phyloP scores from a whole-genome alignment of 306 rosid genomes.

The Lithocarpus polystachyus region DNA sequence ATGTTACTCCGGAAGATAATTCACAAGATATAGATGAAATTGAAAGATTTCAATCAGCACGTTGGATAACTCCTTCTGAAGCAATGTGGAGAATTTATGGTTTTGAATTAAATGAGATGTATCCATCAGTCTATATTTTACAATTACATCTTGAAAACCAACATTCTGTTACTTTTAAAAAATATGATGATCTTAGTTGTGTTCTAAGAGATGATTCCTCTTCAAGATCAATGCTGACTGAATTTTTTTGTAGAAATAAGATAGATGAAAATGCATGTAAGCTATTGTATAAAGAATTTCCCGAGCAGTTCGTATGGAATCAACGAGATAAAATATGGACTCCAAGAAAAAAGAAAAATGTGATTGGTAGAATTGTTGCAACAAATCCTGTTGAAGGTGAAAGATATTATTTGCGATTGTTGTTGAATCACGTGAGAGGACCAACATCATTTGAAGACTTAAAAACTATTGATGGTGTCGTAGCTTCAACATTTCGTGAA shows the following conservation, averaged over 20 bases:
- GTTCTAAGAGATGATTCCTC: background rate
- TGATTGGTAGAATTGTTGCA: background rate
- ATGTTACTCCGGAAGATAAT: background rate
- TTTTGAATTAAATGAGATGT: background rate
- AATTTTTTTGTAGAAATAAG: background rate
- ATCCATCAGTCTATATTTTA: background rate
- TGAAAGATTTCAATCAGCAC: background rate
- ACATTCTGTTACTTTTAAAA: background rate
- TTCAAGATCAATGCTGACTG: background rate
- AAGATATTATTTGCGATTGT: too few species aligned
- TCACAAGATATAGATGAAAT: background rate
- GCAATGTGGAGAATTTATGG: background rate
- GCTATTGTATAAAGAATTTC: conserved; percentile 3
- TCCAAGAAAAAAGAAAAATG: background rate
- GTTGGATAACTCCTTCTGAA: background rate
- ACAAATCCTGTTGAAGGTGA: background rate
- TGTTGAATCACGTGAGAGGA: background rate
- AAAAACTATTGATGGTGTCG: background rate
- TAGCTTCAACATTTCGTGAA: background rate
- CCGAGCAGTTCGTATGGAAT: conserved; percentile 5
- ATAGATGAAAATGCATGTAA: background rate
- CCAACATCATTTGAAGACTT: background rate
- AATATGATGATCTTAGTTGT: background rate
- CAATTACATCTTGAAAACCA: background rate
- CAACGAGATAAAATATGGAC: background rate